A percentile compares a stretch with the other conserved stretches of the same genome.
Evolutionary conservation across 2,329 filamentous ascomycete genomes (phyloP).

Genomic region (Nothophaeocryptopus gaeumannii): DNA sequence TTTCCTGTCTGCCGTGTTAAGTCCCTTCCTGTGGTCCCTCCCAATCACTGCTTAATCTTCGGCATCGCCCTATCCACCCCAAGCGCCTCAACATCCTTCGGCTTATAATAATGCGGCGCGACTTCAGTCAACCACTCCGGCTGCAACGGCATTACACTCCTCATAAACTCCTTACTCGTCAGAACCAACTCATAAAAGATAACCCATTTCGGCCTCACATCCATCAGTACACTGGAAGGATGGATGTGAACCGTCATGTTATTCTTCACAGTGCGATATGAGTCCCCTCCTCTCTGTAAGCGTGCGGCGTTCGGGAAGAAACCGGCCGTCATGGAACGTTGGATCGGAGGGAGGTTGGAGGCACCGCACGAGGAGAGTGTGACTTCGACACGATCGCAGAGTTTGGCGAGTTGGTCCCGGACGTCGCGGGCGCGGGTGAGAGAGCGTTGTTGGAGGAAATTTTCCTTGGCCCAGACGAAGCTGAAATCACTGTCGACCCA

Average conservation of each 20-base stretch:
- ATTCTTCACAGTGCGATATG: constrained; percentile 88
- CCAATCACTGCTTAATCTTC: constrained; percentile 43
- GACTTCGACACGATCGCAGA: constrained; percentile 92
- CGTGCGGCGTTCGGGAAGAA: constrained; percentile 93
- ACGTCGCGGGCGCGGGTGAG: constrained; percentile 86
- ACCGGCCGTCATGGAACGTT: constrained; percentile 82
- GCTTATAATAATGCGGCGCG: constrained; percentile 92
- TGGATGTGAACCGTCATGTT: constrained; percentile 88
- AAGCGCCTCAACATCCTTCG: constrained; percentile 78
- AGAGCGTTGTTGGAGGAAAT: constrained; percentile 89
- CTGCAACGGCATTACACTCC: constrained; percentile 80
- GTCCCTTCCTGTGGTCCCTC: too few relatives aligned
- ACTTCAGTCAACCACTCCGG: constrained; percentile 82
- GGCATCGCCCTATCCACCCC: constrained; percentile 73
- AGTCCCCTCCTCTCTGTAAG: constrained; percentile 77
- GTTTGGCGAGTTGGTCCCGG: constrained; percentile 82
- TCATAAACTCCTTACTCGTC: constrained; percentile 89
- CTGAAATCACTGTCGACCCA: constrained; percentile 92
- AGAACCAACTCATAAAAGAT: constrained; percentile 82
- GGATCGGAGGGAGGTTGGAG: constrained; percentile 72
- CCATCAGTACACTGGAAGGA: constrained; percentile 77
- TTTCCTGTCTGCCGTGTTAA: too few relatives aligned
- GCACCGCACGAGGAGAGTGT: constrained; percentile 63
- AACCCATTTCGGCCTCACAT: constrained; percentile 78
- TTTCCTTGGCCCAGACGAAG: constrained; percentile 83